A percentile compares a stretch with the other conserved stretches of the same genome.
These are phyloP conservation scores for Colletotrichum australisinense DNA, from an alignment of 2,329 filamentous ascomycete genomes.

Conservation along the genomic window DNA sequence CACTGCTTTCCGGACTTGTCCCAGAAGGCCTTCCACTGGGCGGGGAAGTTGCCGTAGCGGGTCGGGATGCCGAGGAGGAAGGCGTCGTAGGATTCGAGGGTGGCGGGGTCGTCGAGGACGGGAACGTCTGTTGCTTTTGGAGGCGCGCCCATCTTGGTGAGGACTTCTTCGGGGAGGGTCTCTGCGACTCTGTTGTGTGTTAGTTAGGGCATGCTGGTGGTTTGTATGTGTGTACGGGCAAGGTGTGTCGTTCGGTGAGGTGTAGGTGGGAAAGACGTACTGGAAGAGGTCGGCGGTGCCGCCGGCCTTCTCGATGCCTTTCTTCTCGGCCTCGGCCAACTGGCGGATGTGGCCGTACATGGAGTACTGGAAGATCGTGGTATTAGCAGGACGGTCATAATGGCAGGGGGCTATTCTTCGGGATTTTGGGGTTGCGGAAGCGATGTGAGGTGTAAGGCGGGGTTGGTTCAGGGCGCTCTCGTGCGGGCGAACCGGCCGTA, in stretches of 20 bases:
- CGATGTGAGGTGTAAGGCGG: no score
- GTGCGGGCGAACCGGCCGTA: neutral
- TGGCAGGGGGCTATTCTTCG: conserved; percentile 3
- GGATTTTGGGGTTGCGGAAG: neutral
- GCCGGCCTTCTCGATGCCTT: conserved; percentile 88
- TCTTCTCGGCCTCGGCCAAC: conserved; percentile 90
- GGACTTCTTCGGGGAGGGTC: conserved; percentile 86
- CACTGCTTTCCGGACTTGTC: conserved; percentile 91
- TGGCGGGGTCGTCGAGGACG: conserved; percentile 66
- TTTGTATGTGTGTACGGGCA: no score
- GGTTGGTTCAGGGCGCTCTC: neutral
- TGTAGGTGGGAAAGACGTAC: conserved; percentile 54
- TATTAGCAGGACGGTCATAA: conserved; percentile 10
- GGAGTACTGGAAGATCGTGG: conserved; percentile 75
- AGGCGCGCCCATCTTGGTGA: conserved; percentile 91
- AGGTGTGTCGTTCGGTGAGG: no score
- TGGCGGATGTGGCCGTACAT: conserved; percentile 91
- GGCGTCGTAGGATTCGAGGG: conserved; percentile 80
- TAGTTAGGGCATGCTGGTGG: neutral
- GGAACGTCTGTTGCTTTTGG: conserved; percentile 76
- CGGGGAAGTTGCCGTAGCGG: conserved; percentile 96
- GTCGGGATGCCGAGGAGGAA: conserved; percentile 96
- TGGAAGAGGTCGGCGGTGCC: conserved; percentile 86
- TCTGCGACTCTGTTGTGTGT: conserved; percentile 72
- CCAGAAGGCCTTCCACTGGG: conserved; percentile 95